Base-by-base conservation (phyloP, 495 filamentous ascomycete genomes). In the Schizothecium vesticola region DNA sequence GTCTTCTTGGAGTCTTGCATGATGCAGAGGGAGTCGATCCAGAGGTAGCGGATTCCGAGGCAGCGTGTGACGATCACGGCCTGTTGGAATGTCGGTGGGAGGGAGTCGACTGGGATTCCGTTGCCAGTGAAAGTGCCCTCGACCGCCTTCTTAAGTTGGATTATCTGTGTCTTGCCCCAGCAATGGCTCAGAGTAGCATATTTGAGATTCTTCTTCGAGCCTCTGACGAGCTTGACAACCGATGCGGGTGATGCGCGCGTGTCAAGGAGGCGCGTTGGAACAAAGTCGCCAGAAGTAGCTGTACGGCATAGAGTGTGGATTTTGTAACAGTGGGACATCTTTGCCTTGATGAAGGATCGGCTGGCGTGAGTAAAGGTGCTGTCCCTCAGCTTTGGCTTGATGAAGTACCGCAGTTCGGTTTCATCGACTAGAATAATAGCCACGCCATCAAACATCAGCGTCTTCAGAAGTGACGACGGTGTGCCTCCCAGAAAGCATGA, bases 41-140 rank as follows among this genome's bases (percentile, higher is more conserved):
- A 70, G 0, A 70, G 31, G 33, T 66, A 70, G 19, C 55, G 56
- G n/a, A 71, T 26, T 0, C 62, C 68, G 12, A 79, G 70, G 23
- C 28, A 33, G 25, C 60, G 56, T 2, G 70, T 64, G 12, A 77
- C 63, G 3, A 21, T 33, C 22, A 73, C 62, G 21, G 75, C 75
- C 29, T 79, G 69, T n/a, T 58, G 70, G 43, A 76, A 68, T 13
- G 70, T 74, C 10, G 57, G 67, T 22, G 70, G 71, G 5, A 77
- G 70, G 10, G 43, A 13, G 12, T 29, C 28, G 19, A 73, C 56
- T 2, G 25, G 16, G 57, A 78, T 69, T 0, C 66, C 70, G 21
- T 36, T 13, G 7, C 33, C 26, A 3, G 26, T 28, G 6, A 61
- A 22, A 4, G 3, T n/a, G 21, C 3, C 4, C 29, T 61, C 8